Evolutionary conservation across 352 stramenopile species (phyloP).

Genomic region (Globisporangium barbulae): DNA sequence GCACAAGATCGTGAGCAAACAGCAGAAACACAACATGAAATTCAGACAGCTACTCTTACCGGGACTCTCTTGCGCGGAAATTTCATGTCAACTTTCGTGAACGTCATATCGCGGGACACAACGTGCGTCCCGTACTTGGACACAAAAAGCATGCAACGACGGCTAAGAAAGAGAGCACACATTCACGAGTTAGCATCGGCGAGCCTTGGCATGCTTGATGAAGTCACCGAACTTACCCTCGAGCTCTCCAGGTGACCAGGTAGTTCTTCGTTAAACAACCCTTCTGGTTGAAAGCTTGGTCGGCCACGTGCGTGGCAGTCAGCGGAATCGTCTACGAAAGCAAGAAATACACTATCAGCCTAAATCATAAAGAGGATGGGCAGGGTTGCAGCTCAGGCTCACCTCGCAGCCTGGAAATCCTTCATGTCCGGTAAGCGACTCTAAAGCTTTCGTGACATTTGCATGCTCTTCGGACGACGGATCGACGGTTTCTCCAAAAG

Average conservation of each 20-base stretch:
- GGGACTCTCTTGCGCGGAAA: constrained; percentile 71
- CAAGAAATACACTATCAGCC: background rate
- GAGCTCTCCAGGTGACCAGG: constrained; percentile 77
- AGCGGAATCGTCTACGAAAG: constrained; percentile 67
- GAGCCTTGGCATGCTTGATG: background rate
- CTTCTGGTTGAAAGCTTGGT: constrained; percentile 68
- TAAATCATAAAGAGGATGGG: background rate
- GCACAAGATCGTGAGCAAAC: constrained; percentile 4
- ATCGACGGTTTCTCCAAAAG: constrained; percentile 57
- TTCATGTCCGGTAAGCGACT: constrained; percentile 66
- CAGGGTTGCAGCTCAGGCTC: constrained; percentile 5
- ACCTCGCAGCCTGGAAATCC: constrained; percentile 86
- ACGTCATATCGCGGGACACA: constrained; percentile 77
- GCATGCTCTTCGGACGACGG: constrained; percentile 64
- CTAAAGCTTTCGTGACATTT: constrained; percentile 44
- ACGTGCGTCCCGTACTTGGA: constrained; percentile 69
- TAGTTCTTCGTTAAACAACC: constrained; percentile 79
- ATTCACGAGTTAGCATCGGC: constrained; percentile 4
- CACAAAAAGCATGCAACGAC: constrained; percentile 76
- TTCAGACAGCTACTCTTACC: constrained; percentile 27
- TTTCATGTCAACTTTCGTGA: constrained; percentile 88
- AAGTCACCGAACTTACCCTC: constrained; percentile 44
- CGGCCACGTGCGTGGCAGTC: constrained; percentile 77
- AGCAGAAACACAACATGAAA: background rate
- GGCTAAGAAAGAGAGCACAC: constrained; percentile 28